Evolutionary conservation across 1,284 basidiomycete genomes (phyloP).

Genomic region (Kalmanozyma brasiliensis): DNA sequence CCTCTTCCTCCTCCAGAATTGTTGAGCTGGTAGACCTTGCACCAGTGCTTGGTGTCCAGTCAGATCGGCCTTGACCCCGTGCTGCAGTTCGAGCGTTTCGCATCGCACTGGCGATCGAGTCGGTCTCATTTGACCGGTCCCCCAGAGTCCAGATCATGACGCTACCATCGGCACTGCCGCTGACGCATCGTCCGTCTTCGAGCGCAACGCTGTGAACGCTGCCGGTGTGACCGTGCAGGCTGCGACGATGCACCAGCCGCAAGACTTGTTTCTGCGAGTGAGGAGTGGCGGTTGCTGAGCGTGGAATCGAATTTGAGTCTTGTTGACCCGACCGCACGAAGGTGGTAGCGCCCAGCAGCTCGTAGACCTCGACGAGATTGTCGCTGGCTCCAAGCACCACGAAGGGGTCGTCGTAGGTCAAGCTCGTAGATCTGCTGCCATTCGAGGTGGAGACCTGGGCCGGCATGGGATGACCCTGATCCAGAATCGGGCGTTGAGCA

Average conservation of each 20-base stretch:
- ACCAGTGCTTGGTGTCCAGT: background rate
- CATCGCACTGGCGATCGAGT: conserved; percentile 38
- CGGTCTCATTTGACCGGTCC: conserved; percentile 29
- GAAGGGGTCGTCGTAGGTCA: conserved; percentile 62
- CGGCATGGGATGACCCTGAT: too few relatives aligned
- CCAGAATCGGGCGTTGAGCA: too few relatives aligned
- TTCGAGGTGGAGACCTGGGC: too few relatives aligned
- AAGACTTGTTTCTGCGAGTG: conserved; percentile 14
- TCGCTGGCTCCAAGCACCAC: conserved; percentile 59
- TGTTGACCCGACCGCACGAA: conserved; percentile 9
- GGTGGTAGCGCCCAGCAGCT: conserved; percentile 40
- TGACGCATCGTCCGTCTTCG: conserved; percentile 59
- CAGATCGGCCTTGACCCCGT: background rate
- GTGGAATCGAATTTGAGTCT: background rate
- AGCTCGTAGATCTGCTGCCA: conserved; percentile 23
- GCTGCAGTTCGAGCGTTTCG: conserved; percentile 9
- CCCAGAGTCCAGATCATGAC: conserved; percentile 66
- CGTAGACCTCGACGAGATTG: conserved; percentile 65
- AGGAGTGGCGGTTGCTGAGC: conserved; percentile 35
- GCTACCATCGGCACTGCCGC: conserved; percentile 62
- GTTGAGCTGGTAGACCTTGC: conserved; percentile 14
- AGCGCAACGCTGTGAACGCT: conserved; percentile 61
- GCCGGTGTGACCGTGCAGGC: conserved; percentile 66
- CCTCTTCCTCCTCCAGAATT: conserved; percentile 18
- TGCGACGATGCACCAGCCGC: conserved; percentile 50